Conservation (phyloP, 345 rosid species). For the Diplotaxis tenuifolia region DNA sequence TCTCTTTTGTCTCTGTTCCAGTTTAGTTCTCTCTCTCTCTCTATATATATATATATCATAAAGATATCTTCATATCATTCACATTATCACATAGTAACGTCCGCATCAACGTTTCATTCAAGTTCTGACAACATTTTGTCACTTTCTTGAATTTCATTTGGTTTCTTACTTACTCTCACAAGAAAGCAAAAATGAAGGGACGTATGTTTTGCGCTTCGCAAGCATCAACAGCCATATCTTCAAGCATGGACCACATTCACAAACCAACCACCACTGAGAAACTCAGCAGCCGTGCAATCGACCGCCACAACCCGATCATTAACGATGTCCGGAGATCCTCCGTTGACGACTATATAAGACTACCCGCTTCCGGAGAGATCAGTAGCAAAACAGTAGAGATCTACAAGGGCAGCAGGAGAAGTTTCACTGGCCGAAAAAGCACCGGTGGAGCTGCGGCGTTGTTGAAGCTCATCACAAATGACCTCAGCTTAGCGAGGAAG, state of each 20-base stretch:
- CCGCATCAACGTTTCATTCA: slow-evolving; percentile 8
- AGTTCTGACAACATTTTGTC: no score
- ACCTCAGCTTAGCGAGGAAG: slow-evolving; percentile 37
- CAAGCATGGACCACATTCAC: slow-evolving; percentile 49
- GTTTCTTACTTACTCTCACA: no score
- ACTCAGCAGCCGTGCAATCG: slow-evolving; percentile 57
- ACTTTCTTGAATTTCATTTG: no score
- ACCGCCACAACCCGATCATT: slow-evolving; percentile 85
- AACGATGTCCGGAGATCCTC: slow-evolving; percentile 49
- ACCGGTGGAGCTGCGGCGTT: slow-evolving; percentile 16
- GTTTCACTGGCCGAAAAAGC: slow-evolving; percentile 25
- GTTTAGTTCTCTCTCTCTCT: neutral
- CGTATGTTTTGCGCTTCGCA: slow-evolving; percentile 56
- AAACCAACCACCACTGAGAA: slow-evolving; percentile 39
- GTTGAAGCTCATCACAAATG: slow-evolving; percentile 30
- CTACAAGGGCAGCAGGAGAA: slow-evolving; percentile 28
- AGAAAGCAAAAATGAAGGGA: slow-evolving; percentile 21
- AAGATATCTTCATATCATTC: neutral
- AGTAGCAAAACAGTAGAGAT: slow-evolving; percentile 19
- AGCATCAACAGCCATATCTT: slow-evolving; percentile 85
- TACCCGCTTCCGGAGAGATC: slow-evolving; percentile 24
- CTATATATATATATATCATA: no score
- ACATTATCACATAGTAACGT: slow-evolving; percentile 2
- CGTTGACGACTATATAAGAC: slow-evolving; percentile 34
- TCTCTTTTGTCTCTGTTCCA: neutral